Evolutionary conservation across 2,329 filamentous ascomycete species (phyloP).

Genomic region (Fusarium sp.): DNA sequence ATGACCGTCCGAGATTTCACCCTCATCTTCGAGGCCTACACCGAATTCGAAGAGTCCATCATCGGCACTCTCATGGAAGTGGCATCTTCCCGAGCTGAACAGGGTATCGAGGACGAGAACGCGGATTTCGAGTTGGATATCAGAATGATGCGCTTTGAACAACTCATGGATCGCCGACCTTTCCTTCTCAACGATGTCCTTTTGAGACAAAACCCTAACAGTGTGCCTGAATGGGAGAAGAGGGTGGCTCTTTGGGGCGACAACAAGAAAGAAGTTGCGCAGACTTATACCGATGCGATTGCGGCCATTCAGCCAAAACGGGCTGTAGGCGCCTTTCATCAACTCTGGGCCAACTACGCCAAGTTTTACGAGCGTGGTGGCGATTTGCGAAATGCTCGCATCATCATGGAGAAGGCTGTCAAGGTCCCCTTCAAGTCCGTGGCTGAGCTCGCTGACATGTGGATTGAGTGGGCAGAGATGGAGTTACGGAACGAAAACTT

Average conservation of each 20-base stretch:
- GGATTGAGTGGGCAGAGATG: constrained; percentile 99
- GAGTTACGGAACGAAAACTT: constrained; percentile 97
- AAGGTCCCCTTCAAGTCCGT: constrained; percentile 99
- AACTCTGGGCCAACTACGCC: constrained; percentile 96
- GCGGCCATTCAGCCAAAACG: constrained; percentile 94
- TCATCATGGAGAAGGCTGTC: constrained; percentile 97
- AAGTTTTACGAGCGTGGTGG: constrained; percentile 95
- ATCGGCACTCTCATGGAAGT: constrained; percentile 92
- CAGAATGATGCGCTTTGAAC: constrained; percentile 97
- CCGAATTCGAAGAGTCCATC: constrained; percentile 96
- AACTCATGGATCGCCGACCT: constrained; percentile 95
- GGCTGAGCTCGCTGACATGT: constrained; percentile 96
- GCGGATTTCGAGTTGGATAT: constrained; percentile 96
- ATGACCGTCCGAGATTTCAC: constrained; percentile 99
- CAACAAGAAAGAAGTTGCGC: constrained; percentile 90
- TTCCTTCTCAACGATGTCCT: constrained; percentile 97
- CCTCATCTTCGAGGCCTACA: constrained; percentile 94
- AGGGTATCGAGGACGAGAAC: constrained; percentile 81
- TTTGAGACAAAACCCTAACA: constrained; percentile 94
- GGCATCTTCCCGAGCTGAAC: constrained; percentile 82
- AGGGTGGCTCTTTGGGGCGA: constrained; percentile 95
- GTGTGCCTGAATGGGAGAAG: constrained; percentile 97
- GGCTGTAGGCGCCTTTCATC: constrained; percentile 91
- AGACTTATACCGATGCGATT: constrained; percentile 95
- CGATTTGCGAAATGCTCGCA: constrained; percentile 84